Evolutionary conservation across 306 rosid species (phyloP), one percentile per base, ranked within the genome.

Genomic region (Lupinus albus): DNA sequence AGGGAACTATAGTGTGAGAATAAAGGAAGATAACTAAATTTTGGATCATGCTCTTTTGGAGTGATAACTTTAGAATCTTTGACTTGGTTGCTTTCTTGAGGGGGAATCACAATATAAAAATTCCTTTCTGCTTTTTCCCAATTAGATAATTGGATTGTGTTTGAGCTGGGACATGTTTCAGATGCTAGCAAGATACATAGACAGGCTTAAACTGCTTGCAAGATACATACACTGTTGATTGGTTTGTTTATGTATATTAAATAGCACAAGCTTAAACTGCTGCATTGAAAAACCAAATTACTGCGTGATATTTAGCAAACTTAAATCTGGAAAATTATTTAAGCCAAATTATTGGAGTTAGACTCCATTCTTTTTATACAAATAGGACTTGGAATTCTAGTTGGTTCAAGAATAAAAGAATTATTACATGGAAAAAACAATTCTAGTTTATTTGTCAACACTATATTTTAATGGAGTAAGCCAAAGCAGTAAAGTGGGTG

Each of bases 1-100:
- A 2, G 51, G 61, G 68, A 65, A 52, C 17, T 42, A 49, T 57
- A 39, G 5, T 33, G 16, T 41, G 70, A 57, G 71, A 56, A 46
- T 52, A 63, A 60, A 21, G 54, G 7, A 12, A 38, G 6, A 14
- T 55, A 58, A 49, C 7, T 46, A 33, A 41, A 30, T 3, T 52
- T 44, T 45, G 2, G 32, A 13, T 50, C 11, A 49, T 48, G 12
- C 35, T 13, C n/a, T 11, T 18, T 2, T 32, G 49, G 14, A 45
- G 50, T 64, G 68, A 45, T 28, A 57, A 67, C 47, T 44, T 39
- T 4, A 41, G 16, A 36, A 57, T 45, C 15, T 33, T 16, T 48
- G 32, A 0, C 64, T 20, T 13, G 11, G 46, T 67, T 70, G 35
- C n/a, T 57, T 44, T 7, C 64, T 50, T 7, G 10, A 18, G 3